phyloP scores from a whole-genome alignment of 768 basidiomycete species.

The Naganishia kalamii region DNA sequence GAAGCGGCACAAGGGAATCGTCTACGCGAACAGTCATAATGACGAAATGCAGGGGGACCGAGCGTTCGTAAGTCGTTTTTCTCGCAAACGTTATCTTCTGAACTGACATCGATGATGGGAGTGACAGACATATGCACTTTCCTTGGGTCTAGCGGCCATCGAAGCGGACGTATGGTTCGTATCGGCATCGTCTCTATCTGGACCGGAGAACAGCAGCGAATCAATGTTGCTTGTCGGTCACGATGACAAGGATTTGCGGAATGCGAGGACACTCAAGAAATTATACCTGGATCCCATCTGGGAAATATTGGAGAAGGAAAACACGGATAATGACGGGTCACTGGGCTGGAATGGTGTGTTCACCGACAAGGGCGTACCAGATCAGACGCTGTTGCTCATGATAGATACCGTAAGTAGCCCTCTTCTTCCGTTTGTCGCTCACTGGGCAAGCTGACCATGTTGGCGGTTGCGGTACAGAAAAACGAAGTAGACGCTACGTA shows the following conservation, averaged over 20 bases:
- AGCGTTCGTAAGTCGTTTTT: slow-evolving; percentile 26
- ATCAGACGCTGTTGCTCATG: slow-evolving; percentile 21
- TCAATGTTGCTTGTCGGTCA: slow-evolving; percentile 27
- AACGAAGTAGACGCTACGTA: slow-evolving; percentile 26
- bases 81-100: background rate
- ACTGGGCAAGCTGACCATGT: background rate
- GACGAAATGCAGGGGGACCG: slow-evolving; percentile 36
- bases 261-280: slow-evolving; percentile 23
- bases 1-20: slow-evolving; percentile 5
- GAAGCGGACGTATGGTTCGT: slow-evolving; percentile 28
- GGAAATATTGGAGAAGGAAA: slow-evolving; percentile 22
- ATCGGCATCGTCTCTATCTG: background rate
- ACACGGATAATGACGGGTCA: background rate
- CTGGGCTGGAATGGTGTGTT: slow-evolving; percentile 20
- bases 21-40: slow-evolving; percentile 33
- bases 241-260: slow-evolving; percentile 21
- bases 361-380: slow-evolving; percentile 13
- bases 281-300: slow-evolving; percentile 29
- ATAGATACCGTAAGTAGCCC: slow-evolving; percentile 32
- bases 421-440: background rate
- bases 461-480: slow-evolving; percentile 24
- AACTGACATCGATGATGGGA: background rate
- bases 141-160: slow-evolving; percentile 27
- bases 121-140: slow-evolving; percentile 26
- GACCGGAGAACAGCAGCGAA: background rate